These are phyloP conservation scores for Paecilomyces dactylethromorphus DNA, from an alignment of 2,329 filamentous ascomycete genomes.

Conservation along the genomic window DNA sequence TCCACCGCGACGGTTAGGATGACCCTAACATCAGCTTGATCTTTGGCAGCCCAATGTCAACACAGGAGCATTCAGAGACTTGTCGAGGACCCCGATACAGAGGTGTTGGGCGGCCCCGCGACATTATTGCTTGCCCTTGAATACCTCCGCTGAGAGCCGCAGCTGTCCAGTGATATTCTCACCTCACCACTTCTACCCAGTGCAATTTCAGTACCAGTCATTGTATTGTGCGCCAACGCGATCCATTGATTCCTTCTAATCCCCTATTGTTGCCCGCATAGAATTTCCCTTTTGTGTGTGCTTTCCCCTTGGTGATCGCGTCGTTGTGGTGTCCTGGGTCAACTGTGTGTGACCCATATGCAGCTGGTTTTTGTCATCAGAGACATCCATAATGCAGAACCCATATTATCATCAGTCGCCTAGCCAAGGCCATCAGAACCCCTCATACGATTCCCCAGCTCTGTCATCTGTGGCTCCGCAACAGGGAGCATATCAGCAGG, in stretches of 20 bases:
- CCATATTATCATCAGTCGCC: conserved; percentile 23
- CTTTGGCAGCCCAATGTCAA: conserved; percentile 1
- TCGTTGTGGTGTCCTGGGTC: background rate
- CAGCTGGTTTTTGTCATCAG: background rate
- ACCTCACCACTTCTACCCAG: background rate
- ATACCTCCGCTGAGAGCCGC: background rate
- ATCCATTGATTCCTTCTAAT: background rate
- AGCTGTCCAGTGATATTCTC: background rate
- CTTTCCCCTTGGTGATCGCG: background rate
- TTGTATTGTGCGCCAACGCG: background rate
- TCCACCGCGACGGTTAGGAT: background rate
- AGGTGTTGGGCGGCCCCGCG: background rate
- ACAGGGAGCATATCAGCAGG: conserved; percentile 14
- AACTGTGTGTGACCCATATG: background rate
- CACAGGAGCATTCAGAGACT: background rate
- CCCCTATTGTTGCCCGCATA: background rate
- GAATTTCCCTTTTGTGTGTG: background rate
- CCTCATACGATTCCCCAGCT: conserved; percentile 26
- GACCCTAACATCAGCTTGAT: background rate
- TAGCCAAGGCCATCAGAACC: conserved; percentile 16
- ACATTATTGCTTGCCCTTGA: background rate
- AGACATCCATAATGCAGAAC: conserved; percentile 22
- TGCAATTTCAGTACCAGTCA: background rate
- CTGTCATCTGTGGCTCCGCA: conserved; percentile 29
- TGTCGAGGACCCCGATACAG: background rate